These are phyloP conservation scores for Penicillium malachiteum DNA, from an alignment of 495 filamentous ascomycete genomes.

Conservation along the genomic window DNA sequence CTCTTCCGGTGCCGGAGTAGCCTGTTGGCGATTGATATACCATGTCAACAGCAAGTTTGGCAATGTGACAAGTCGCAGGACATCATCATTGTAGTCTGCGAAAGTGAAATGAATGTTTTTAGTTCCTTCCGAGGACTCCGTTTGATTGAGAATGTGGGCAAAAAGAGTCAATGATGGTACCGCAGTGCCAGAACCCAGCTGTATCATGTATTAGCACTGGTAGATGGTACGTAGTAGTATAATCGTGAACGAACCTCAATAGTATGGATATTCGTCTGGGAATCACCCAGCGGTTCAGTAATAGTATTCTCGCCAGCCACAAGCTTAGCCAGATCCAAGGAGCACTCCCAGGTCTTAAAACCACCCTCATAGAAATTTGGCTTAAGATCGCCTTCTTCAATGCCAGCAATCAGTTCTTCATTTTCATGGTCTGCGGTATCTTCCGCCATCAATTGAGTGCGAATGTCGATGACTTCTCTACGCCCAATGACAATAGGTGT, in stretches of 20 bases:
- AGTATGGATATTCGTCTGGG: slow-evolving; percentile 51
- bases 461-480: slow-evolving; percentile 89
- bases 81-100: slow-evolving; percentile 85
- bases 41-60: slow-evolving; percentile 86
- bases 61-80: slow-evolving; percentile 81
- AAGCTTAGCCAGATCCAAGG: slow-evolving; percentile 78
- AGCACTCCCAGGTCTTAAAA: slow-evolving; percentile 99
- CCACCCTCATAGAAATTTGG: slow-evolving; percentile 94
- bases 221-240: no score
- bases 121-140: slow-evolving; percentile 16
- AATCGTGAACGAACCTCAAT: slow-evolving; percentile 61
- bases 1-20: slow-evolving; percentile 15
- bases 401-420: slow-evolving; percentile 49
- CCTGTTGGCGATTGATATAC: slow-evolving; percentile 42
- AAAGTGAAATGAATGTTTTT: slow-evolving; percentile 62
- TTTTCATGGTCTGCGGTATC: slow-evolving; percentile 53
- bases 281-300: slow-evolving; percentile 15
- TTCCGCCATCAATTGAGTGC: slow-evolving; percentile 91
- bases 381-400: slow-evolving; percentile 81
- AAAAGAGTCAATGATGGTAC: slow-evolving; percentile 79
- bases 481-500: slow-evolving; percentile 62
- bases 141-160: slow-evolving; percentile 58
- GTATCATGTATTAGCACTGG: background rate
- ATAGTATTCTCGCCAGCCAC: slow-evolving; percentile 19
- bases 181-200: slow-evolving; percentile 91